Evolutionary conservation across 75 land plant species (phyloP), one percentile per base, ranked within the genome.

Genomic region (Larix kaempferi): DNA sequence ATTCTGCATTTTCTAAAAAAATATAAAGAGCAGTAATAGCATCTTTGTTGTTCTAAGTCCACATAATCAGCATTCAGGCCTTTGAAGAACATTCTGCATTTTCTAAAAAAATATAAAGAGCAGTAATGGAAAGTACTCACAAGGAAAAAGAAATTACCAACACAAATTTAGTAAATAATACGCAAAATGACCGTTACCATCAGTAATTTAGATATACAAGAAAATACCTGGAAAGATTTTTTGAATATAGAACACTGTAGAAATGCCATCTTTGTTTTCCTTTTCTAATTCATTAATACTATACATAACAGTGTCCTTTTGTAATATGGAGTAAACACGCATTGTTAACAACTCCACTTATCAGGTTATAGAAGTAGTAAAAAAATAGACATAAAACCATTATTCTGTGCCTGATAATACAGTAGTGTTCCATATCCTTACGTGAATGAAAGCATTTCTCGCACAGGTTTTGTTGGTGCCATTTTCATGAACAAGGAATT

Each of bases 261-360:
- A 82, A 71, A 98, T 93, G 12, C 99, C 99, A 86, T 98, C 99
- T 74, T 95, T 92, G 81, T 91, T 98, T 74, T 83, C 86, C 81
- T 84, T 80, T 10, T 57, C 83, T 23, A 98, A 89, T 52, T 98
- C 93, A 79, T 57, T 72, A 80, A 85, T 78, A 75, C 90, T 91
- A 78, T 95, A 98, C 25, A 98, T 88, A 11, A 98, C 99, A 75
- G 63, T 89, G 86, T 98, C 99, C 1, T 84, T n/a, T n/a, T 80
- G 74, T 95, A 95, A 72, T 98, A 98, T 55, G 99, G 99, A 33
- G 99, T 98, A 82, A 98, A 93, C 21, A 98, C 99, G 94, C 83
- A 91, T 39, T 44, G 56, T 27, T 2, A 26, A 27, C 56, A 74
- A 27, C 16, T 26, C 44, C 10, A 1, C 22, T 76, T 22, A 4